Evolutionary conservation across 2,329 filamentous ascomycete genomes (phyloP).

Genomic region (Fusarium sp.): DNA sequence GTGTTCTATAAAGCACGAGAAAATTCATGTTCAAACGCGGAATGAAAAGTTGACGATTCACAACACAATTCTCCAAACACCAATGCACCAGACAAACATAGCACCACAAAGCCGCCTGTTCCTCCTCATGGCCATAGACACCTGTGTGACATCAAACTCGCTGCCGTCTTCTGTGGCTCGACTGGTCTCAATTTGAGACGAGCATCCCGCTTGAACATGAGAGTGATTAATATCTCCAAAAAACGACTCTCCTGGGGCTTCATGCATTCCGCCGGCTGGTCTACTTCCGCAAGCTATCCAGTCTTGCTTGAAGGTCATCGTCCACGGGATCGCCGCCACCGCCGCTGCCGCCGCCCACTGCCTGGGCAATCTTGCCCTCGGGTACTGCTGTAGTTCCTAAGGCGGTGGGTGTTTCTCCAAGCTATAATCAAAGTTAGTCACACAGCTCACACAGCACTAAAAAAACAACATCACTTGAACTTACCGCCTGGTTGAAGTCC

Average conservation of each 20-base stretch:
- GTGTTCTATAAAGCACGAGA: slow-evolving; percentile 32
- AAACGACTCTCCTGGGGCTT: neutral
- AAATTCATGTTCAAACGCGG: slow-evolving; percentile 15
- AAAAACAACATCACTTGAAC: slow-evolving; percentile 44
- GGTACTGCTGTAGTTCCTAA: slow-evolving; percentile 77
- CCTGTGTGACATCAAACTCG: neutral
- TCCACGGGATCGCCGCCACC: slow-evolving; percentile 73
- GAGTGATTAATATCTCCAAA: neutral
- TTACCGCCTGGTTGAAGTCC: slow-evolving; percentile 87
- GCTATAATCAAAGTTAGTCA: slow-evolving; percentile 59
- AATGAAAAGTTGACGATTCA: slow-evolving; percentile 34
- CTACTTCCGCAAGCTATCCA: slow-evolving; percentile 81
- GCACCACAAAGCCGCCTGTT: slow-evolving; percentile 18
- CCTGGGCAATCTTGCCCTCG: slow-evolving; percentile 85
- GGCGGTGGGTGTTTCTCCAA: slow-evolving; percentile 89
- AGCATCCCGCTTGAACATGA: neutral
- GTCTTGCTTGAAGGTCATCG: slow-evolving; percentile 90
- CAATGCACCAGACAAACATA: slow-evolving; percentile 38
- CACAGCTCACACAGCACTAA: slow-evolving; percentile 32
- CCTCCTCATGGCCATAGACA: neutral
- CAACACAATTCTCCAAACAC: slow-evolving; percentile 41
- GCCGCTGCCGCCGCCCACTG: slow-evolving; percentile 67
- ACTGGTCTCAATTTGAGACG: neutral
- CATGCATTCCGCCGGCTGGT: neutral
- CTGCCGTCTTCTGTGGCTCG: neutral